These are phyloP conservation scores for Suillus subalutaceus DNA, from an alignment of 768 basidiomycete genomes.

Conservation along the genomic window DNA sequence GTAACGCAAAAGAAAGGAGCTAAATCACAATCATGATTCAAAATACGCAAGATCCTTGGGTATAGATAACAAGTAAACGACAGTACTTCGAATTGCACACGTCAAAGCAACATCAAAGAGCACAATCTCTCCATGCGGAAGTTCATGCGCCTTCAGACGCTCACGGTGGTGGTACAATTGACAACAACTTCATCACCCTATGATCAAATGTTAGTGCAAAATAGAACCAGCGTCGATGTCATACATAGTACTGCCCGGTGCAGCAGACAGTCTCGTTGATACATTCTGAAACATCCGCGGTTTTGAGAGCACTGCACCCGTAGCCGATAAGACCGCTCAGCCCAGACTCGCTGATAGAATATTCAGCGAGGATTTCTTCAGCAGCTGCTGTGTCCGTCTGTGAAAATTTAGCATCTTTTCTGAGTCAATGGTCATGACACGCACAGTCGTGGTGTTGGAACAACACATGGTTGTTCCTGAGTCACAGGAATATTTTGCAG, in stretches of 20 bases:
- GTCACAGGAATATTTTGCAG: neutral
- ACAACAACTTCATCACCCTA: neutral
- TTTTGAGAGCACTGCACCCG: neutral
- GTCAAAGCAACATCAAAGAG: neutral
- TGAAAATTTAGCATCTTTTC: neutral
- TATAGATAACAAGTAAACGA: neutral
- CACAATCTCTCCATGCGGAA: neutral
- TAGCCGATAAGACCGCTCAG: neutral
- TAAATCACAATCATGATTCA: neutral
- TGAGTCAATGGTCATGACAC: neutral
- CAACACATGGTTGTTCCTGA: neutral
- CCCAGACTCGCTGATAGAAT: neutral
- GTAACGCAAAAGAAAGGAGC: neutral
- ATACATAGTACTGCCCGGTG: neutral
- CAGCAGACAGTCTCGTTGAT: neutral
- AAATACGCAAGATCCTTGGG: neutral
- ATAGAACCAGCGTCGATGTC: constrained; percentile 23
- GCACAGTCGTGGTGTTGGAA: neutral
- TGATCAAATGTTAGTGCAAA: neutral
- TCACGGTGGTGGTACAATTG: neutral
- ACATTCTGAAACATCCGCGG: neutral
- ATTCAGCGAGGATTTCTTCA: neutral
- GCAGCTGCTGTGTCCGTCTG: neutral
- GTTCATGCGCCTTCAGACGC: neutral
- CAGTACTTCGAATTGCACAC: neutral